These are phyloP conservation scores for Didymellaceae sp. DNA, from an alignment of 2,329 filamentous ascomycete genomes.

Conservation along the genomic window DNA sequence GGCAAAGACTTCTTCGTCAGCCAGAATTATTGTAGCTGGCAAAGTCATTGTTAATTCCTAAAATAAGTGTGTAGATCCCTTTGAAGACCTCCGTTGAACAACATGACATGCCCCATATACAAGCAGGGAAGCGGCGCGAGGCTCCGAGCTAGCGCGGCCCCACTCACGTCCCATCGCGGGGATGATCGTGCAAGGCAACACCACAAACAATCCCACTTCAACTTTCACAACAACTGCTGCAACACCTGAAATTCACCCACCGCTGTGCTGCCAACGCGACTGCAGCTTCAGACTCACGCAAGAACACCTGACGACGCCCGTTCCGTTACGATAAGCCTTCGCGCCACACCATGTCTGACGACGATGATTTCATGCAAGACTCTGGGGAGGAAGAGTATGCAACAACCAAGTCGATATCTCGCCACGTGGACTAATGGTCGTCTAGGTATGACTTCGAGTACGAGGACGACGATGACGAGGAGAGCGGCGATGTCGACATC, in stretches of 20 bases:
- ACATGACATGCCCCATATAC: background rate
- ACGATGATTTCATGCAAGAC: constrained; percentile 94
- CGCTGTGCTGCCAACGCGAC: background rate
- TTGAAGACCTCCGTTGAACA: no score
- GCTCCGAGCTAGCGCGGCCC: constrained; percentile 14
- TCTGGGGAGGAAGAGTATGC: constrained; percentile 83
- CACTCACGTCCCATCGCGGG: constrained; percentile 8
- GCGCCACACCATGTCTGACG: constrained; percentile 70
- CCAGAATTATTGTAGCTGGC: no score
- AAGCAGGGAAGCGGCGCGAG: constrained; percentile 6
- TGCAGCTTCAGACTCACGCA: constrained; percentile 6
- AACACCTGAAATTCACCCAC: background rate
- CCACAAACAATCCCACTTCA: constrained; percentile 24
- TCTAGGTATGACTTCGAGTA: constrained; percentile 93
- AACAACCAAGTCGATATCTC: background rate
- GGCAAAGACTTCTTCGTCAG: no score
- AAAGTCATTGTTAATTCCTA: no score
- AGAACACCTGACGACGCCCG: background rate
- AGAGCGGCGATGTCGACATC: constrained; percentile 88
- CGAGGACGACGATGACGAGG: constrained; percentile 89
- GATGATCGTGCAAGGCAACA: constrained; percentile 26
- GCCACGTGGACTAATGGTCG: background rate
- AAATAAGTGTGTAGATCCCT: no score
- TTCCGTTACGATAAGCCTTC: background rate
- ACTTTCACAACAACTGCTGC: constrained; percentile 9